These are phyloP conservation scores for Leccinum ochraceum DNA, from an alignment of 768 basidiomycete genomes.

Conservation along the genomic window DNA sequence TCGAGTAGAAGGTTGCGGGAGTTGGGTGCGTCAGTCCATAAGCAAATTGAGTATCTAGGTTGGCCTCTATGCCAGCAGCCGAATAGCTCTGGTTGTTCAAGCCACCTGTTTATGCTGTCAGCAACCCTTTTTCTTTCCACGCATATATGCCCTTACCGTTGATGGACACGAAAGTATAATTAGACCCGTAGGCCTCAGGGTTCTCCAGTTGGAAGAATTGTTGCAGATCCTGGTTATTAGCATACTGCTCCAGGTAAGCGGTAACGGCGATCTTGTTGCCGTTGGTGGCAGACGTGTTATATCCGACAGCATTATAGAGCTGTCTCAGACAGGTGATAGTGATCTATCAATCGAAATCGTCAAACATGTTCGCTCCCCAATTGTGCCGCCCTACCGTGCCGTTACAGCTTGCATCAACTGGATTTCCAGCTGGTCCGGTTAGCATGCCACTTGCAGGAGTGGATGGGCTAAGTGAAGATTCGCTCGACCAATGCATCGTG, in stretches of 20 bases:
- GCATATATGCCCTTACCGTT: constrained; percentile 41
- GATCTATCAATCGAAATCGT: constrained; percentile 30
- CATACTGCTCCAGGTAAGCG: constrained; percentile 53
- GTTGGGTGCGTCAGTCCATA: constrained; percentile 66
- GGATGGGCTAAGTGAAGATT: background rate
- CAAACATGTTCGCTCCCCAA: background rate
- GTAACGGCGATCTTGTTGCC: constrained; percentile 56
- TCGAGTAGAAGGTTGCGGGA: constrained; percentile 59
- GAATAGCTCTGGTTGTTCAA: constrained; percentile 55
- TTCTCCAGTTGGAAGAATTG: constrained; percentile 50
- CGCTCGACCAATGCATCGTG: constrained; percentile 37
- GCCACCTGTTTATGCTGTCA: constrained; percentile 46
- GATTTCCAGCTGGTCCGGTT: constrained; percentile 35
- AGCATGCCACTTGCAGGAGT: constrained; percentile 15
- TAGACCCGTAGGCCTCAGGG: constrained; percentile 49
- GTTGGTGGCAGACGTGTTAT: constrained; percentile 41
- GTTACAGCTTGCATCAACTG: constrained; percentile 51
- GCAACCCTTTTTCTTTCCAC: background rate
- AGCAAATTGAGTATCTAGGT: constrained; percentile 67
- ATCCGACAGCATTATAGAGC: constrained; percentile 54
- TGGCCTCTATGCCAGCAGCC: constrained; percentile 62
- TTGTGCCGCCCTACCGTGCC: constrained; percentile 21
- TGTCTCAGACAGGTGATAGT: constrained; percentile 55
- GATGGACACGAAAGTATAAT: constrained; percentile 55
- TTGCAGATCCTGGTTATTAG: constrained; percentile 54